phyloP scores from a whole-genome alignment of 768 basidiomycete genomes.

The Serendipita vermifera region DNA sequence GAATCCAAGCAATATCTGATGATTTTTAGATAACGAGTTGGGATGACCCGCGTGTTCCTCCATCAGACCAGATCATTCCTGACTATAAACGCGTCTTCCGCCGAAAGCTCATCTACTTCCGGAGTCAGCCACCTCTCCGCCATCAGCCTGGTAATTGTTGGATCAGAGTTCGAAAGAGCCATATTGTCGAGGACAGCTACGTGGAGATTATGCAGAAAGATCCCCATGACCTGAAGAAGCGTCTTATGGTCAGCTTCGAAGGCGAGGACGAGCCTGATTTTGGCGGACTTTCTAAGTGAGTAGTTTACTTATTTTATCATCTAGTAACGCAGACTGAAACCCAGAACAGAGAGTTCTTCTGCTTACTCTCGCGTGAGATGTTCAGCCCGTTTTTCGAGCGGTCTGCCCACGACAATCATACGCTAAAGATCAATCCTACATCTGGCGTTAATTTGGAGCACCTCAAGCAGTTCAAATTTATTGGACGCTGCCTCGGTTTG shows the following conservation, averaged over 20 bases:
- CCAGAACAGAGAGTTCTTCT: constrained; percentile 63
- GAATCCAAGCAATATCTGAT: constrained; percentile 19
- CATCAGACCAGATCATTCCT: constrained; percentile 75
- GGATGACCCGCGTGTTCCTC: constrained; percentile 85
- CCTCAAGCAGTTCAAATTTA: constrained; percentile 70
- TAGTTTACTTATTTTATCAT: constrained; percentile 6
- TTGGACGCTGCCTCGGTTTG: constrained; percentile 58
- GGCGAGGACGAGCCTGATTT: constrained; percentile 72
- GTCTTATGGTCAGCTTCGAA: constrained; percentile 62
- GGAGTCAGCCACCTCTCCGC: constrained; percentile 77
- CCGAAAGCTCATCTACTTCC: constrained; percentile 84
- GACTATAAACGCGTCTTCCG: constrained; percentile 92
- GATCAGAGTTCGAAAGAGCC: constrained; percentile 63
- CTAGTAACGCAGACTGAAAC: too few species aligned
- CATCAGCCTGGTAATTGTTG: constrained; percentile 69
- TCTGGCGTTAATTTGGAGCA: constrained; percentile 67
- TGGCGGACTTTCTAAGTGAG: constrained; percentile 59
- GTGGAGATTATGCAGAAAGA: constrained; percentile 69
- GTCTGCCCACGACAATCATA: constrained; percentile 67
- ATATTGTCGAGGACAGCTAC: constrained; percentile 80
- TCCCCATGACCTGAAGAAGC: constrained; percentile 54
- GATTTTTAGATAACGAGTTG: constrained; percentile 61
- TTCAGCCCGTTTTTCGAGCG: constrained; percentile 76
- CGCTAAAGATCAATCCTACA: constrained; percentile 65
- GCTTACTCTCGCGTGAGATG: constrained; percentile 69